Conservation (phyloP, 176 grass and related monocot genomes). For the Neostapfia colusana region DNA sequence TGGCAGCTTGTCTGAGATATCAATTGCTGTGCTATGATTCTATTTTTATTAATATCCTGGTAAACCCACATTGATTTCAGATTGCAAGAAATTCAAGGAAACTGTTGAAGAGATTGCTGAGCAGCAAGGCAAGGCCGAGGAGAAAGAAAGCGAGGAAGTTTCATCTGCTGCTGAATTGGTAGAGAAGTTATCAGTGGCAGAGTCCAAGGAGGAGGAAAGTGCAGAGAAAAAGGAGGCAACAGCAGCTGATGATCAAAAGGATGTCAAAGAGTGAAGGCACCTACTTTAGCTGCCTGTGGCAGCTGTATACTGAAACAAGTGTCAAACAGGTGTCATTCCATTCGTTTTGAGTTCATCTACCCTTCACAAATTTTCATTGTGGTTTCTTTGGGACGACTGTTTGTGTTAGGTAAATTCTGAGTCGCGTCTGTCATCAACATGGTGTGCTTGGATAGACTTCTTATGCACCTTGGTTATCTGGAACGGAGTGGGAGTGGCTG, state of each 20-base stretch:
- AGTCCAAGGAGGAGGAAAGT: constrained; percentile 35
- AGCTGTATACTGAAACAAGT: constrained; percentile 5
- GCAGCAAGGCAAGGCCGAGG: constrained; percentile 30
- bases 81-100: constrained; percentile 74
- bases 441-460: constrained; percentile 14
- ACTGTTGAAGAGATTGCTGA: constrained; percentile 61
- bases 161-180: constrained; percentile 50
- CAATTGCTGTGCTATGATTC: background rate
- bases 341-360: constrained; percentile 41
- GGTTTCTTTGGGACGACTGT: constrained; percentile 30
- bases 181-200: constrained; percentile 49
- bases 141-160: constrained; percentile 44
- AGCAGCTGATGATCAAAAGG: constrained; percentile 36
- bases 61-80: constrained; percentile 29
- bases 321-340: constrained; percentile 28
- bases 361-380: constrained; percentile 48
- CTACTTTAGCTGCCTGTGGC: background rate
- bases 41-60: background rate
- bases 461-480: constrained; percentile 25
- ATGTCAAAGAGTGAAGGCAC: constrained; percentile 36
- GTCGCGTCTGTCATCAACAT: background rate
- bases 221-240: constrained; percentile 32
- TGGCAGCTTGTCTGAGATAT: background rate
- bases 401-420: constrained; percentile 29
- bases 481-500: constrained; percentile 20